Conservation (phyloP, 306 rosid genomes). For the Nissolia schottii region DNA sequence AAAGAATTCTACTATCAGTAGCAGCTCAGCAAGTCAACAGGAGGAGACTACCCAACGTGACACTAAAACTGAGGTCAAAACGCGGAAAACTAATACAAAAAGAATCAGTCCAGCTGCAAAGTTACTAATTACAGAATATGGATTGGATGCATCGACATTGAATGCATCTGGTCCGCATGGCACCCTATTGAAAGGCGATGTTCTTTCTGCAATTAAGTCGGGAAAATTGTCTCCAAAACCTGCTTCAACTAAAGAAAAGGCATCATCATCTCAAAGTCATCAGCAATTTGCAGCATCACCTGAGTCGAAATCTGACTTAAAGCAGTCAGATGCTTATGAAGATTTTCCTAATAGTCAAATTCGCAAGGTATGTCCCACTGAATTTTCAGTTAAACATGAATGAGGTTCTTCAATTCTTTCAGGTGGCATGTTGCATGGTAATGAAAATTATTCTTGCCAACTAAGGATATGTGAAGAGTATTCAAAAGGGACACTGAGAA, state of each 20-base stretch:
- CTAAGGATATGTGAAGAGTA: not conserved
- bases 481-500: not conserved
- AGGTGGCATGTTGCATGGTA: not conserved
- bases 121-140: conserved; percentile 70
- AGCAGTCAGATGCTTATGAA: conserved; percentile 67
- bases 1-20: conserved; percentile 44
- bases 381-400: conserved; percentile 8
- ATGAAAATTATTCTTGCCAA: conserved; percentile 6
- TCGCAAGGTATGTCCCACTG: conserved; percentile 66
- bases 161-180: conserved; percentile 82
- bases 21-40: conserved; percentile 48
- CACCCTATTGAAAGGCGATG: conserved; percentile 90
- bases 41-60: conserved; percentile 43
- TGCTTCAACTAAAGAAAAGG: conserved; percentile 56
- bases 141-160: conserved; percentile 67
- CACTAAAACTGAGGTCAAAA: conserved; percentile 38
- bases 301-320: conserved; percentile 40
- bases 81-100: conserved; percentile 35
- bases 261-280: conserved; percentile 41
- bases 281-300: conserved; percentile 38
- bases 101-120: conserved; percentile 96
- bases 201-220: conserved; percentile 76
- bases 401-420: conserved; percentile 12
- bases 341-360: conserved; percentile 90
- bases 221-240: conserved; percentile 56